These are phyloP conservation scores for Globisporangium cederbergense DNA, from an alignment of 352 stramenopile genomes.

Conservation along the genomic window DNA sequence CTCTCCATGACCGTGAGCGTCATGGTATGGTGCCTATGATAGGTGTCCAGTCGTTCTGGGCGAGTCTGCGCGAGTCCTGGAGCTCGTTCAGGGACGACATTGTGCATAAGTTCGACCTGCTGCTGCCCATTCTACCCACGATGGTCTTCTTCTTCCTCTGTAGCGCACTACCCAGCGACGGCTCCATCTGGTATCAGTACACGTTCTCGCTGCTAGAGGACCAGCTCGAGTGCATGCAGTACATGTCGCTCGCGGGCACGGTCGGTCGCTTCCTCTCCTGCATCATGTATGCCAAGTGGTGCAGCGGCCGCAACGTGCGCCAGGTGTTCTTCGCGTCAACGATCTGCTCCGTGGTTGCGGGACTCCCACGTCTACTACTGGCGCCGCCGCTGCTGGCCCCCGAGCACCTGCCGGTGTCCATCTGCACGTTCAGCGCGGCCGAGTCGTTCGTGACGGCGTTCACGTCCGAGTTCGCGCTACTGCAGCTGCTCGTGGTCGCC, in stretches of 20 bases:
- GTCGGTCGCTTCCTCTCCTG: slow-evolving; percentile 69
- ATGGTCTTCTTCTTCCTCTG: slow-evolving; percentile 86
- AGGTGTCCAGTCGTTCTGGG: slow-evolving; percentile 13
- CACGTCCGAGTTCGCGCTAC: slow-evolving; percentile 72
- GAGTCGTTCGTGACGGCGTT: slow-evolving; percentile 81
- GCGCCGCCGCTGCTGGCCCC: slow-evolving; percentile 37
- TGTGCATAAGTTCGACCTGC: slow-evolving; percentile 37
- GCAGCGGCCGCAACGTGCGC: slow-evolving; percentile 55
- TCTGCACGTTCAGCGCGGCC: slow-evolving; percentile 61
- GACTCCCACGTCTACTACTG: slow-evolving; percentile 59
- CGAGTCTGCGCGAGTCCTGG: slow-evolving; percentile 29
- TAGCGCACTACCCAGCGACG: slow-evolving; percentile 59
- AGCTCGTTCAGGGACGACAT: slow-evolving; percentile 45
- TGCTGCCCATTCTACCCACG: slow-evolving; percentile 53
- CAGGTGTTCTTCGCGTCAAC: slow-evolving; percentile 77
- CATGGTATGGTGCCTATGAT: background rate
- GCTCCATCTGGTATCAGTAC: slow-evolving; percentile 83
- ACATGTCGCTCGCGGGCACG: slow-evolving; percentile 63
- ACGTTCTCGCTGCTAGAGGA: slow-evolving; percentile 57
- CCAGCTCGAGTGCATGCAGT: slow-evolving; percentile 68
- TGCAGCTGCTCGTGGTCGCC: slow-evolving; percentile 80
- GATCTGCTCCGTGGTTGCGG: slow-evolving; percentile 55
- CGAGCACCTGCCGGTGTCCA: slow-evolving; percentile 45
- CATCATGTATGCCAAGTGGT: slow-evolving; percentile 71
- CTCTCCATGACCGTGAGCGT: background rate